phyloP scores from a whole-genome alignment of 176 grass and related monocot genomes.

The Cenchrus fungigraminus region DNA sequence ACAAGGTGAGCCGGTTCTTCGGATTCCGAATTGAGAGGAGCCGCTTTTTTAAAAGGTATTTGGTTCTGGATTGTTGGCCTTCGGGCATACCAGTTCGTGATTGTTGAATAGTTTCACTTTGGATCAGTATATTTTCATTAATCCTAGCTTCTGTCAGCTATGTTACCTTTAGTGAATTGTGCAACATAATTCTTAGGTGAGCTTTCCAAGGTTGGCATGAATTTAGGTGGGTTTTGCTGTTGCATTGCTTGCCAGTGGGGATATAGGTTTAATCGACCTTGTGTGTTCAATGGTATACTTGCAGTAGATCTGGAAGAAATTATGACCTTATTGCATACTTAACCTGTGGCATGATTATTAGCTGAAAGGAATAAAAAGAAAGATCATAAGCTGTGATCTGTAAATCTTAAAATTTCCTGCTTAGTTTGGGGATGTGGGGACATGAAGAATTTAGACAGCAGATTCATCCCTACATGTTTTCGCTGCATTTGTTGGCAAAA shows the following conservation, averaged over 20 bases:
- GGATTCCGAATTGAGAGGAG: constrained; percentile 19
- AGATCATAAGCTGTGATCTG: not conserved
- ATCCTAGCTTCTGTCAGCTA: not conserved
- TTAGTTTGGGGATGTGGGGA: constrained; percentile 8
- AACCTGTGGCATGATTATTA: not conserved
- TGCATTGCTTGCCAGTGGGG: constrained; percentile 17
- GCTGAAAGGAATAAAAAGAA: not conserved
- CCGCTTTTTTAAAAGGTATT: not conserved
- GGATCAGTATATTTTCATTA: constrained; percentile 14
- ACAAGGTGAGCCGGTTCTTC: constrained; percentile 60
- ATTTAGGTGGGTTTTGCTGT: constrained; percentile 25
- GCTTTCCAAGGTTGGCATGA: not conserved
- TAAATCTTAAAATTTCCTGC: not conserved
- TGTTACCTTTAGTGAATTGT: not conserved
- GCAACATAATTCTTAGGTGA: not conserved
- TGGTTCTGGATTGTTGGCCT: constrained; percentile 6
- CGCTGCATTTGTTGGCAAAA: constrained; percentile 1
- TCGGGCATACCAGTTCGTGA: constrained; percentile 12
- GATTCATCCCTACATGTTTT: constrained; percentile 11
- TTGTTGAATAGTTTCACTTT: constrained; percentile 1
- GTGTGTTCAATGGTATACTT: not conserved
- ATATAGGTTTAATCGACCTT: not conserved
- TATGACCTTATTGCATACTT: constrained; percentile 2
- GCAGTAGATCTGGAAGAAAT: not conserved
- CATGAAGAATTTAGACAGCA: not conserved